These are phyloP conservation scores for Podospora comata DNA, from an alignment of 495 filamentous ascomycete species.

Conservation along the genomic window DNA sequence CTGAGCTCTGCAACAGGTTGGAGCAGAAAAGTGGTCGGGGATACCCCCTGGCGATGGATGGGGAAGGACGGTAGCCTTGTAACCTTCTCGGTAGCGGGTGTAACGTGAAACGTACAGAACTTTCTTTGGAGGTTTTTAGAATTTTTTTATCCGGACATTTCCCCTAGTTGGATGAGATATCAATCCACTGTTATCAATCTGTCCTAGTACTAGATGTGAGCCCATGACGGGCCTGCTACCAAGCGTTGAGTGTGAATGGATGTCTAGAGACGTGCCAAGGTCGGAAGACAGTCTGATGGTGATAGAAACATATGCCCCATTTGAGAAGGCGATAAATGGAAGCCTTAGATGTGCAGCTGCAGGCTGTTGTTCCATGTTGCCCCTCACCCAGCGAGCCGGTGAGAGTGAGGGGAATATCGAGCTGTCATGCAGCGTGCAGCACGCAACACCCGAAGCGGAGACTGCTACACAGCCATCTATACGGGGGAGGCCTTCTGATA, in stretches of 20 bases:
- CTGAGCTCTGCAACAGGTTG: not conserved
- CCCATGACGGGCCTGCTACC: no score
- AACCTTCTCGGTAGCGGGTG: not conserved
- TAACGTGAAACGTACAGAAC: not conserved
- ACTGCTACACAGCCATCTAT: not conserved
- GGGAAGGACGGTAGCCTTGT: not conserved
- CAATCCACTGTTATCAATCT: not conserved
- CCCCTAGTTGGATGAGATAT: not conserved
- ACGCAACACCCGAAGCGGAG: not conserved
- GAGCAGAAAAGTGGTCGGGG: not conserved
- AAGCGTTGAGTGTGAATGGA: no score
- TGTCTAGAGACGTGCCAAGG: not conserved
- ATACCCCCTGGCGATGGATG: not conserved
- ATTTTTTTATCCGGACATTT: not conserved
- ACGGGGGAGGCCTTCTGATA: not conserved
- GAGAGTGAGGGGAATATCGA: slow-evolving; percentile 1
- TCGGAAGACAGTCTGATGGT: not conserved
- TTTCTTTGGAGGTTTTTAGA: not conserved
- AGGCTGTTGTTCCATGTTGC: slow-evolving; percentile 1
- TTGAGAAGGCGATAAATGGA: not conserved
- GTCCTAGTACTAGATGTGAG: not conserved
- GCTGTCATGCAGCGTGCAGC: not conserved
- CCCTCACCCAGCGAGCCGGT: slow-evolving; percentile 5
- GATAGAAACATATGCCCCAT: not conserved
- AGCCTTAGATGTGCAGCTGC: not conserved